These are phyloP conservation scores for Ganoderma leucocontextum DNA, from an alignment of 1,284 basidiomycete species.

Conservation along the genomic window DNA sequence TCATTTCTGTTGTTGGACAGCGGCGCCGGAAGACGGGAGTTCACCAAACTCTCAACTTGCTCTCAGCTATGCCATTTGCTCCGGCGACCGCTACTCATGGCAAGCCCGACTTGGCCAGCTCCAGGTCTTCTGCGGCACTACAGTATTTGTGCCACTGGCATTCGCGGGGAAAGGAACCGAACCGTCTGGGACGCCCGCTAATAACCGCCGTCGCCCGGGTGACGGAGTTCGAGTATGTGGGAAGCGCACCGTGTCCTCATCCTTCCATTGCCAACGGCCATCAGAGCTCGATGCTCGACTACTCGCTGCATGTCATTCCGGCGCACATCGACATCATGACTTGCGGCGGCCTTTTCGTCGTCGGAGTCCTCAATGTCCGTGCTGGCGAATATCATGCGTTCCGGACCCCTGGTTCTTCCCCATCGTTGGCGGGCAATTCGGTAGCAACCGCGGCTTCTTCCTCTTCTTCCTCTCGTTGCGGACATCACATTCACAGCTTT, in stretches of 20 bases:
- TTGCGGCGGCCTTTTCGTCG: not conserved
- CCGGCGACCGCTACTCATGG: not conserved
- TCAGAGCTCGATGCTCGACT: conserved; percentile 7
- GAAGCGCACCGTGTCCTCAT: not conserved
- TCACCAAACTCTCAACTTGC: not conserved
- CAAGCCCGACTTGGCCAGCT: not conserved
- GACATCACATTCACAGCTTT: not conserved
- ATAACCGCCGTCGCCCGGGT: conserved; percentile 10
- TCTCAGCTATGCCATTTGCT: not conserved
- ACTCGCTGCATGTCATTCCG: not conserved
- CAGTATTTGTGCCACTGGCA: not conserved
- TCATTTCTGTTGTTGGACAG: not conserved
- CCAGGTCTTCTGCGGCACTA: not conserved
- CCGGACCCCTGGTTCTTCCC: not conserved
- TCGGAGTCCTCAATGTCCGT: not conserved
- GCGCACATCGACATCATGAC: conserved; percentile 4
- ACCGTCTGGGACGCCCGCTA: not conserved
- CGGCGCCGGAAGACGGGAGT: too few species aligned
- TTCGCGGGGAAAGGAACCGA: not conserved
- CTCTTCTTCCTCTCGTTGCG: not conserved
- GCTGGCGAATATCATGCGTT: not conserved
- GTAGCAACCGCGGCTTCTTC: conserved; percentile 8
- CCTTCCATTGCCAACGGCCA: not conserved
- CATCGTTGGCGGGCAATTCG: not conserved
- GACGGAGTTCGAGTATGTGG: conserved; percentile 5